phyloP scores from a whole-genome alignment of 108 stramenopile genomes.

The Ochromonas danica region DNA sequence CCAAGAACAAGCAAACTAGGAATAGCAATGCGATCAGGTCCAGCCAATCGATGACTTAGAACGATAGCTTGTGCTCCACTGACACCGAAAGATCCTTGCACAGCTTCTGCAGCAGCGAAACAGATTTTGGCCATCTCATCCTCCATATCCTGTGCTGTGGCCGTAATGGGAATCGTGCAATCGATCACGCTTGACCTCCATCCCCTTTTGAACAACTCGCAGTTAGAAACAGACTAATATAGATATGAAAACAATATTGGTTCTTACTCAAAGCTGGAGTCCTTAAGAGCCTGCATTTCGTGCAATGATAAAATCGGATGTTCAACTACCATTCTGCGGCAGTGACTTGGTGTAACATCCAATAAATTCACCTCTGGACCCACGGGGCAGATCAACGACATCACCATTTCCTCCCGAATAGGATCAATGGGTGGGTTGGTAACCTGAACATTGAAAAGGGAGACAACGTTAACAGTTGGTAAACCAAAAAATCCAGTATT shows the following conservation, averaged over 20 bases:
- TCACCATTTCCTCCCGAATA: neutral
- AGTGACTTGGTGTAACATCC: slow-evolving; percentile 49
- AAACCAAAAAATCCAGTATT: too few relatives aligned
- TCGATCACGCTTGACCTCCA: slow-evolving; percentile 77
- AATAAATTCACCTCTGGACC: neutral
- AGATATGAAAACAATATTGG: neutral
- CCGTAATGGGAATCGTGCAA: slow-evolving; percentile 66
- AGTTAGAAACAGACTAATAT: neutral
- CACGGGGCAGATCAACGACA: neutral
- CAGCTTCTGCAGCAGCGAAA: neutral
- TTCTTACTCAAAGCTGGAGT: slow-evolving; percentile 63
- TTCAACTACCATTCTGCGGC: slow-evolving; percentile 75
- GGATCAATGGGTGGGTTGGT: neutral
- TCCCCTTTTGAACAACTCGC: neutral
- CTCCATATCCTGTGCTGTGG: neutral
- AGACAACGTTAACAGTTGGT: too few relatives aligned
- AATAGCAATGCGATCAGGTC: neutral
- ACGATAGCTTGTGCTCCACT: neutral
- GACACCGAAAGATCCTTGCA: neutral
- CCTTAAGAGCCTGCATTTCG: slow-evolving; percentile 87
- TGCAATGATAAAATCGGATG: slow-evolving; percentile 85
- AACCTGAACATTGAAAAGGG: neutral
- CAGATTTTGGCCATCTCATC: neutral
- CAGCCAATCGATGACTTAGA: neutral
- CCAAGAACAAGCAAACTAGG: neutral